phyloP scores from a whole-genome alignment of 495 filamentous ascomycete species.

The Hypoxylon rickii region DNA sequence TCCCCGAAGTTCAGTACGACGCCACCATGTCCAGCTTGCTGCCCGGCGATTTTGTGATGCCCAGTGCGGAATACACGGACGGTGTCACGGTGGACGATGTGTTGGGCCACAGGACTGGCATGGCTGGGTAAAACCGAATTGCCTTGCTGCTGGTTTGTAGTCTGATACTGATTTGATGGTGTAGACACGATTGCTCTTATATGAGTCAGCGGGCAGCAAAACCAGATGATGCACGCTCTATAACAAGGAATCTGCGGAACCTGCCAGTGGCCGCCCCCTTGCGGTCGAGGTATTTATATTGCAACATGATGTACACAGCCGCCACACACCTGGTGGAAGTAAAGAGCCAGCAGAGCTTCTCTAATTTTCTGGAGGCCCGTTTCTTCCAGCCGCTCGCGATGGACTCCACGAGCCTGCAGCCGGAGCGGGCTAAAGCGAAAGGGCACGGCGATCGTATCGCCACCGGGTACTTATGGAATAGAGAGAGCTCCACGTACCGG shows the following conservation, averaged over 20 bases:
- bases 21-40: conserved; percentile 54
- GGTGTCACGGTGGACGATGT: conserved; percentile 55
- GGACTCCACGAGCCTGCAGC: conserved; percentile 49
- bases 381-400: conserved; percentile 55
- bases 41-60: conserved; percentile 58
- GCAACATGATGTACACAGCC: conserved; percentile 55
- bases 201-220: conserved; percentile 17
- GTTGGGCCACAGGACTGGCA: conserved; percentile 51
- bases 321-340: conserved; percentile 48
- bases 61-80: conserved; percentile 46
- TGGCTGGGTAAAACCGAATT: conserved; percentile 41
- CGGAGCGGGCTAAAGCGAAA: conserved; percentile 25
- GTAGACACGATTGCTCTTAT: conserved; percentile 19
- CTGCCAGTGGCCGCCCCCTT: conserved; percentile 44
- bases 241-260: conserved; percentile 50
- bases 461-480: conserved; percentile 31
- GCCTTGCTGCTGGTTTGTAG: background rate
- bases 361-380: conserved; percentile 46
- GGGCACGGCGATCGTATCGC: conserved; percentile 44
- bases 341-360: conserved; percentile 43
- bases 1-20: conserved; percentile 48
- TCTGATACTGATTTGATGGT: too few species aligned
- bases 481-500: conserved; percentile 3
- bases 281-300: conserved; percentile 51
- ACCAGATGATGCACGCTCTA: conserved; percentile 33